Evolutionary conservation across 2,329 filamentous ascomycete genomes (phyloP).

Genomic region (Nemania serpens): DNA sequence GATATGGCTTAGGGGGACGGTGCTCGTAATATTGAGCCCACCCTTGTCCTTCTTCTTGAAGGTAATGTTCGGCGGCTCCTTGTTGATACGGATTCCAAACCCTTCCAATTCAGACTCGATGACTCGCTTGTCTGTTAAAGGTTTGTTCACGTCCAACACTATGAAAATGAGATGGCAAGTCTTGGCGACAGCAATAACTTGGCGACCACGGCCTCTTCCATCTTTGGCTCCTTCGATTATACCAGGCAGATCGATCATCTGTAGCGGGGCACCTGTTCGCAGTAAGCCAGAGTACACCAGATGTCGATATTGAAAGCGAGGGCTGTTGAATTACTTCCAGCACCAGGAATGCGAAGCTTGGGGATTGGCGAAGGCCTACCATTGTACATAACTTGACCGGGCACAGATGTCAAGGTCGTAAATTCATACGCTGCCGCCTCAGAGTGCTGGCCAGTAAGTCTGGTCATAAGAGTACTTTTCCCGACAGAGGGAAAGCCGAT

Average conservation of each 20-base stretch:
- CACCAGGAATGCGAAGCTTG: background rate
- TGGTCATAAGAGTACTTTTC: conserved; percentile 97
- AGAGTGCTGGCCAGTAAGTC: conserved; percentile 92
- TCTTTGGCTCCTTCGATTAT: conserved; percentile 99
- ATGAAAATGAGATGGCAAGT: conserved; percentile 99
- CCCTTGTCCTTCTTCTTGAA: conserved; percentile 99
- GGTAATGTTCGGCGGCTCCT: conserved; percentile 95
- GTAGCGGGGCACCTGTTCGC: conserved; percentile 76
- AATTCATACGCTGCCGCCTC: conserved; percentile 98
- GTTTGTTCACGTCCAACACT: conserved; percentile 97
- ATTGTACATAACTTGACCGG: conserved; percentile 94
- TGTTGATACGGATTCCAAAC: conserved; percentile 98
- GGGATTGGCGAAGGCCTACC: conserved; percentile 49
- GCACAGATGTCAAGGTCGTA: conserved; percentile 95
- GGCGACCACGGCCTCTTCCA: conserved; percentile 93
- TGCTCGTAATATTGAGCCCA: conserved; percentile 94
- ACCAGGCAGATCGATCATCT: conserved; percentile 97
- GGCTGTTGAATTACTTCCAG: background rate
- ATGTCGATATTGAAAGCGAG: background rate
- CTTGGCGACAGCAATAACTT: conserved; percentile 98
- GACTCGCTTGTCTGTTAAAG: conserved; percentile 91
- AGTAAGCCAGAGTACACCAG: conserved; percentile 22
- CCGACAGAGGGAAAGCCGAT: conserved; percentile 98
- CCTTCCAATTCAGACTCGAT: conserved; percentile 96
- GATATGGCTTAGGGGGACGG: conserved; percentile 88